Base-by-base conservation (phyloP, 2,329 filamentous ascomycete genomes). In the Boeremia exigua region DNA sequence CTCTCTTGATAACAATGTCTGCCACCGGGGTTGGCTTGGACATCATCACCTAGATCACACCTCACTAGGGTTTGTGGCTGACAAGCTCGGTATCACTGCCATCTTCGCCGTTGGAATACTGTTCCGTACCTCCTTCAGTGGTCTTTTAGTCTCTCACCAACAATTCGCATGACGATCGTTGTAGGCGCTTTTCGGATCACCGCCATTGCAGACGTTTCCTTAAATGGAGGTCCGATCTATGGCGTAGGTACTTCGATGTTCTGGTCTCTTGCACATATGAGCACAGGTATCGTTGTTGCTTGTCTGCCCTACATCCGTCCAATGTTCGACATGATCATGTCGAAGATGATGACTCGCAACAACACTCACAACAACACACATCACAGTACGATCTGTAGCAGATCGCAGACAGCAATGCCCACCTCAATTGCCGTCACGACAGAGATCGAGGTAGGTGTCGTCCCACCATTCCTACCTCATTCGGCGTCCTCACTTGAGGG, bases 291-390 rank as follows among this genome's bases (percentile, higher is more conserved):
- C 14, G 59, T 66, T 9, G 59, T 70, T 23, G 61, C 65, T 7
- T 70, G 66, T 38, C 66, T 61, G 49, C 63, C 59, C 10, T 60
- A 67, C 8, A 44, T 69, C 25, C 63, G 64, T n/a, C 66, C 69
- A 10, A 7, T 66, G 1, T 68, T 72, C 37, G 63, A 69, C 33
- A 61, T 50, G 34, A 12, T 67, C 4, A 11, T 66, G 2, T 58
- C 63, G 6, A 54, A 19, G 19, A 39, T 48, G 6, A 42, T 66
- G 9, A 65, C 59, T 8, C 54, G 48, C n/a, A 40, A 62, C 27
- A 10, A 12, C 12, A 19, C 33, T 12, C 11, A 10, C 32, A 23
- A 17, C 19, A 42, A 30, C 6, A 25, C 36, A n/a, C 8, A 27
- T 12, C 46, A 28, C 7, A 5, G 29, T 27, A 11, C 17, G 12